Evolutionary conservation across 495 filamentous ascomycete species (phyloP).

Genomic region (Bacidia gigantensis): DNA sequence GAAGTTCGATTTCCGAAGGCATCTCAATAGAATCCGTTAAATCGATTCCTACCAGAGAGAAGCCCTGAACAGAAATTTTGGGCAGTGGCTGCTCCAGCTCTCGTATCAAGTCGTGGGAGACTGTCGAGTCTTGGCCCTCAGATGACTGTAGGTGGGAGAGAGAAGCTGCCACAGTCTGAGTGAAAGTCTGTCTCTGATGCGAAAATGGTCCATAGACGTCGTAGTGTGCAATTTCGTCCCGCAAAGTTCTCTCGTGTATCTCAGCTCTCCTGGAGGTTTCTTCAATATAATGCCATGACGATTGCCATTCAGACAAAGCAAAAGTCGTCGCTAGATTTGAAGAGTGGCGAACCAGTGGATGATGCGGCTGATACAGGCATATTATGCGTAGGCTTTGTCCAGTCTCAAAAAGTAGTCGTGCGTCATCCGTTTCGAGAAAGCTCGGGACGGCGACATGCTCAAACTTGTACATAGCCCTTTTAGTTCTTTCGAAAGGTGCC

Average conservation of each 20-base stretch:
- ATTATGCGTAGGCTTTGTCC: conserved; percentile 66
- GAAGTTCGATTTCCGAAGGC: conserved; percentile 51
- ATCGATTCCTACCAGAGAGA: background rate
- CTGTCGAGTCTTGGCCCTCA: background rate
- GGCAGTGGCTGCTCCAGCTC: background rate
- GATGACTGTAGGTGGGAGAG: background rate
- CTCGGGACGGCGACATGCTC: conserved; percentile 47
- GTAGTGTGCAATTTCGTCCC: conserved; percentile 24
- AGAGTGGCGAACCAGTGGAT: conserved; percentile 49
- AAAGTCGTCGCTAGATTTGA: conserved; percentile 1
- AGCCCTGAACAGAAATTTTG: too few species aligned
- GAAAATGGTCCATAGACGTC: background rate
- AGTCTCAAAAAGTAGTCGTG: conserved; percentile 57
- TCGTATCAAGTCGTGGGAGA: background rate
- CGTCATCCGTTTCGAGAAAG: conserved; percentile 52
- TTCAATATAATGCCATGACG: conserved; percentile 62
- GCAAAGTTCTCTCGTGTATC: conserved; percentile 45
- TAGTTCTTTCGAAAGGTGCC: background rate
- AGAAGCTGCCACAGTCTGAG: background rate
- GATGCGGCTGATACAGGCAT: conserved; percentile 56
- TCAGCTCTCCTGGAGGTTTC: conserved; percentile 44
- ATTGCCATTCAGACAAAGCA: conserved; percentile 44
- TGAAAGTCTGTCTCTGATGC: background rate
- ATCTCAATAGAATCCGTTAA: too few species aligned
- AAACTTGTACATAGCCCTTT: conserved; percentile 33